Percentiles rank a stretch among this genome's conserved stretches.
Evolutionary conservation across 495 filamentous ascomycete genomes (phyloP).

Genomic region (Halenospora varia): DNA sequence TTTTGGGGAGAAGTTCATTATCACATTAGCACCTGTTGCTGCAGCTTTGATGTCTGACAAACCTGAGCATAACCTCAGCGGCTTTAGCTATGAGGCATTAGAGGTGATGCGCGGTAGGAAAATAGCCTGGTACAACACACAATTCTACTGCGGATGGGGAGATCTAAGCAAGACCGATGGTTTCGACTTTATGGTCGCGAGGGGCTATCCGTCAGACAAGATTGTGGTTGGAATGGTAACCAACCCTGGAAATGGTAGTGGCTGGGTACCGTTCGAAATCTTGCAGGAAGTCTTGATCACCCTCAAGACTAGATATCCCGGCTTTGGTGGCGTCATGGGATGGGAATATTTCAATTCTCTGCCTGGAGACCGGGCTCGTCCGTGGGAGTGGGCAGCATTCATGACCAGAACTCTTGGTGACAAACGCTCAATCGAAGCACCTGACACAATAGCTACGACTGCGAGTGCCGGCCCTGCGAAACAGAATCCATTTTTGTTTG

Average conservation of each 20-base stretch:
- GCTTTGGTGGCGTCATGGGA: conserved; percentile 77
- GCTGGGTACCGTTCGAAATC: conserved; percentile 49
- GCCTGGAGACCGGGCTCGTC: conserved; percentile 42
- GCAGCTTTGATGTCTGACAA: conserved; percentile 55
- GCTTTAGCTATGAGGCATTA: conserved; percentile 67
- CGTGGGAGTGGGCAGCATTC: conserved; percentile 54
- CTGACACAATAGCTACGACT: background rate
- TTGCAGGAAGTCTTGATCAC: conserved; percentile 38
- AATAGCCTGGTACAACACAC: conserved; percentile 77
- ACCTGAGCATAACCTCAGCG: conserved; percentile 55
- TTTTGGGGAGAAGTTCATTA: conserved; percentile 64
- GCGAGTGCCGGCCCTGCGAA: background rate
- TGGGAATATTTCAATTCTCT: conserved; percentile 78
- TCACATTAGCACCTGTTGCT: conserved; percentile 78
- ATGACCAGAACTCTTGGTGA: conserved; percentile 32
- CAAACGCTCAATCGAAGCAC: background rate
- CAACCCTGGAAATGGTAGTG: conserved; percentile 60
- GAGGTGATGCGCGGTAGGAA: conserved; percentile 59
- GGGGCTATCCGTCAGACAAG: conserved; percentile 61
- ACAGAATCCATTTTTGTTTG: conserved; percentile 9
- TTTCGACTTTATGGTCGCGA: conserved; percentile 59
- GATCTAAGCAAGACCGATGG: conserved; percentile 50
- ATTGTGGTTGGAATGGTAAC: conserved; percentile 73
- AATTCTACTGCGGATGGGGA: conserved; percentile 85
- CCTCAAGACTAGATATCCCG: conserved; percentile 34